Evolutionary conservation across 495 filamentous ascomycete genomes (phyloP).

Genomic region (Bacidia gigantensis): DNA sequence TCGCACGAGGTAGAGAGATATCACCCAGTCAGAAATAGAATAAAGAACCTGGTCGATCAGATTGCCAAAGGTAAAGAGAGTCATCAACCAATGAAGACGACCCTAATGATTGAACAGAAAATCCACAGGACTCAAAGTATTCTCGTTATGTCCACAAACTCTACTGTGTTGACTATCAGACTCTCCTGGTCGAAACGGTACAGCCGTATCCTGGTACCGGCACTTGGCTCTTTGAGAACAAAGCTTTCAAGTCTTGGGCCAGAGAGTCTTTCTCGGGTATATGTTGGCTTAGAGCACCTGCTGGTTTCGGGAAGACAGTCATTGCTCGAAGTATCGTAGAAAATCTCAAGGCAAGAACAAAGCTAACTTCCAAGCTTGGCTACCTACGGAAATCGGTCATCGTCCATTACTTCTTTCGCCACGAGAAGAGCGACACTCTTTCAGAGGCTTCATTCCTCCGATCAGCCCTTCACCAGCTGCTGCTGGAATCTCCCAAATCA

Average conservation of each 20-base stretch:
- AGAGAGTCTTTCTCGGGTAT: slow-evolving; percentile 1
- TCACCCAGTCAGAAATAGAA: not conserved
- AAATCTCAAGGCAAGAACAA: not conserved
- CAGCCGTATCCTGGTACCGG: slow-evolving; percentile 3
- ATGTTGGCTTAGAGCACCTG: not conserved
- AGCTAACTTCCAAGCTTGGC: not conserved
- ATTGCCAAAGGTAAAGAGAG: not conserved
- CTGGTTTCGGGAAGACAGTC: slow-evolving; percentile 3
- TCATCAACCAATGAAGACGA: no score
- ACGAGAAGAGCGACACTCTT: not conserved
- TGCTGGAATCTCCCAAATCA: not conserved
- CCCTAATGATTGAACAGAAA: not conserved
- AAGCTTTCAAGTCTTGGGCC: not conserved
- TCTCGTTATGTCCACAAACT: not conserved
- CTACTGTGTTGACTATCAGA: slow-evolving; percentile 1
- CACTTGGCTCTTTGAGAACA: not conserved
- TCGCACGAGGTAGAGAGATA: not conserved
- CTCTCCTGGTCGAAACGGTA: not conserved
- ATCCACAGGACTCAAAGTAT: not conserved
- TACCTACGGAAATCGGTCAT: not conserved
- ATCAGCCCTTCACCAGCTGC: slow-evolving; percentile 2
- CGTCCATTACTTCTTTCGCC: not conserved
- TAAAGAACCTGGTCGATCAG: not conserved
- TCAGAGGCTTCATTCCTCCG: not conserved
- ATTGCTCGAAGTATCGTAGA: slow-evolving; percentile 2